These are phyloP conservation scores for Ogataea methanolica DNA, from an alignment of 805 yeast genomes.

Conservation along the genomic window DNA sequence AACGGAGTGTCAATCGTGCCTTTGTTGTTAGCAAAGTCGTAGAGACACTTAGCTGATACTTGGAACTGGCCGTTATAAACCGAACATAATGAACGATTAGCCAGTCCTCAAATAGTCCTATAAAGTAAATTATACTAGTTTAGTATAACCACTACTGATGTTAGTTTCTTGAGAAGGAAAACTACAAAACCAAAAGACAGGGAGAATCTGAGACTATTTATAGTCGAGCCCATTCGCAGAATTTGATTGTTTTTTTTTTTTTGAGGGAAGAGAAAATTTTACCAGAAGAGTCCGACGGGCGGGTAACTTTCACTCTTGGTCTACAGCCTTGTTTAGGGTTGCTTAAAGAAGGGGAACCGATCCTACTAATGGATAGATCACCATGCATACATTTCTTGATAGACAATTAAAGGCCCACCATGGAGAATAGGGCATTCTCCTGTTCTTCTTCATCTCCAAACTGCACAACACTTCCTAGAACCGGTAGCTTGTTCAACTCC, in stretches of 20 bases:
- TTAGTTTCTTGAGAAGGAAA: conserved; percentile 32
- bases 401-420: conserved; percentile 21
- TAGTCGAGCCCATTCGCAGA: neutral
- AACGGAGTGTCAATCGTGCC: conserved; percentile 73
- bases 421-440: conserved; percentile 25
- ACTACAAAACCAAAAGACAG: neutral
- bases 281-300: neutral
- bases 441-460: conserved; percentile 27
- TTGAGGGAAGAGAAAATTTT: neutral
- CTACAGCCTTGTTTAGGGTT: too few relatives aligned
- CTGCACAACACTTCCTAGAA: conserved; percentile 23
- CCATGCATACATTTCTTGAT: too few relatives aligned
- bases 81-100: conserved; percentile 38
- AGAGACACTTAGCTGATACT: conserved; percentile 60
- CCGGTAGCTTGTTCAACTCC: conserved; percentile 5
- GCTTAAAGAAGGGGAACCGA: too few relatives aligned
- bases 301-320: too few relatives aligned
- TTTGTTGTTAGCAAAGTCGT: conserved; percentile 71
- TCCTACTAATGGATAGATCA: too few relatives aligned
- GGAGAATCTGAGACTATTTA: conserved; percentile 2
- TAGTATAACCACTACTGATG: conserved; percentile 85
- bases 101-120: conserved; percentile 44
- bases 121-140: conserved; percentile 54
- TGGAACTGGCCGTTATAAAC: conserved; percentile 23
- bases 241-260: too few relatives aligned